A percentile compares a stretch with the other conserved stretches of the same genome.
These are phyloP conservation scores for Porphyrellus cyaneotinctus DNA, from an alignment of 768 basidiomycete species.

Conservation along the genomic window DNA sequence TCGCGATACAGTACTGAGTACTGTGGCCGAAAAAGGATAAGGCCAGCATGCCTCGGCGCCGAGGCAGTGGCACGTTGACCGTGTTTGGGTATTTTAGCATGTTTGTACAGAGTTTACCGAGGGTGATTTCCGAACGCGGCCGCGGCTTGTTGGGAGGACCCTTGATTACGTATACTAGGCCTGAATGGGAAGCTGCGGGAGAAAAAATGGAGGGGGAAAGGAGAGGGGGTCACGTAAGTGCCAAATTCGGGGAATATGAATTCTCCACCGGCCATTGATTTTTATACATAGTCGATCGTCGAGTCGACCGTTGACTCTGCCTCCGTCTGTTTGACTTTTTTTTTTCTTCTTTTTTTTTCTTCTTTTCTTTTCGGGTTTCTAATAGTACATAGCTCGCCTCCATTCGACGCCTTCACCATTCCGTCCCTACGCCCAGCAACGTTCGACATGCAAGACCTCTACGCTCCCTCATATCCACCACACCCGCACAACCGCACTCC, in stretches of 20 bases:
- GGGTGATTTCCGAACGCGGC: constrained; percentile 39
- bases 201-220: constrained; percentile 32
- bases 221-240: constrained; percentile 31
- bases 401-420: constrained; percentile 33
- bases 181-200: constrained; percentile 27
- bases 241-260: constrained; percentile 35
- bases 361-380: constrained; percentile 33
- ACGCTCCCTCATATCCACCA: constrained; percentile 37
- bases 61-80: constrained; percentile 33
- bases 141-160: constrained; percentile 33
- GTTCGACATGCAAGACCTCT: constrained; percentile 47
- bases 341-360: constrained; percentile 23
- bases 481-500: constrained; percentile 40
- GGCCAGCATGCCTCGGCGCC: constrained; percentile 37
- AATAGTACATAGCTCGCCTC: constrained; percentile 29
- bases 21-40: constrained; percentile 28
- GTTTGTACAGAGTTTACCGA: constrained; percentile 32
- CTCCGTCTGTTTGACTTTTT: constrained; percentile 29
- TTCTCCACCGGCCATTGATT: constrained; percentile 38
- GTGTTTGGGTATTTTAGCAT: constrained; percentile 22
- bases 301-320: constrained; percentile 24
- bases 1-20: constrained; percentile 28
- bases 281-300: constrained; percentile 37
- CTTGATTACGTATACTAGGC: constrained; percentile 32
- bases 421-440: constrained; percentile 40